These are phyloP conservation scores for Schizopora paradoxa DNA, from an alignment of 1,284 basidiomycete species.

Conservation along the genomic window DNA sequence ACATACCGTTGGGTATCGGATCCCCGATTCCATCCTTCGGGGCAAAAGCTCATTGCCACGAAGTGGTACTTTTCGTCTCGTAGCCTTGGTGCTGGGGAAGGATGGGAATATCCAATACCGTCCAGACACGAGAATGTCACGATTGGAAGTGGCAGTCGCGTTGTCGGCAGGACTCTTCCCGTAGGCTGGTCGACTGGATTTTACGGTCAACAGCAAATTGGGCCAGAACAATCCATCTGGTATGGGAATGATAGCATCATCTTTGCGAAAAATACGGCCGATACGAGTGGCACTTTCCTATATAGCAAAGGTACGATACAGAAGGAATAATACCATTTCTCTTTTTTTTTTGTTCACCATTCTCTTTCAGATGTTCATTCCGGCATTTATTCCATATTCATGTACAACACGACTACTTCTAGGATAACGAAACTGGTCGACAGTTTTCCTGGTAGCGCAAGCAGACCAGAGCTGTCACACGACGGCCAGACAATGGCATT, in stretches of 20 bases:
- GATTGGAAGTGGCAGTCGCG: slow-evolving; percentile 44
- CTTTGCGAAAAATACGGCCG: slow-evolving; percentile 57
- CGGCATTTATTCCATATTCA: slow-evolving; percentile 67
- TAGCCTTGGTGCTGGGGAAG: slow-evolving; percentile 64
- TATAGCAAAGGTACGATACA: slow-evolving; percentile 67
- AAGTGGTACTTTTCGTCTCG: slow-evolving; percentile 67
- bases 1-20: slow-evolving; percentile 66
- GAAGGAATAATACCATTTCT: too few relatives aligned
- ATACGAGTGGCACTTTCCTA: slow-evolving; percentile 43
- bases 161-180: slow-evolving; percentile 53
- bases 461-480: slow-evolving; percentile 64
- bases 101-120: slow-evolving; percentile 50
- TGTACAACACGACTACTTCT: slow-evolving; percentile 53
- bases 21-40: slow-evolving; percentile 63
- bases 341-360: background rate
- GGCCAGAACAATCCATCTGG: slow-evolving; percentile 67
- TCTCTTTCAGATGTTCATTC: slow-evolving; percentile 49
- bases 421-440: slow-evolving; percentile 47
- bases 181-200: slow-evolving; percentile 50
- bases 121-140: background rate
- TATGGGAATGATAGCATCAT: slow-evolving; percentile 50
- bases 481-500: slow-evolving; percentile 67
- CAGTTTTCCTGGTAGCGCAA: slow-evolving; percentile 60
- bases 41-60: slow-evolving; percentile 55
- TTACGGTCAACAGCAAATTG: slow-evolving; percentile 65